Evolutionary conservation across 352 stramenopile species (phyloP).

Genomic region (Phytophthora constricta): DNA sequence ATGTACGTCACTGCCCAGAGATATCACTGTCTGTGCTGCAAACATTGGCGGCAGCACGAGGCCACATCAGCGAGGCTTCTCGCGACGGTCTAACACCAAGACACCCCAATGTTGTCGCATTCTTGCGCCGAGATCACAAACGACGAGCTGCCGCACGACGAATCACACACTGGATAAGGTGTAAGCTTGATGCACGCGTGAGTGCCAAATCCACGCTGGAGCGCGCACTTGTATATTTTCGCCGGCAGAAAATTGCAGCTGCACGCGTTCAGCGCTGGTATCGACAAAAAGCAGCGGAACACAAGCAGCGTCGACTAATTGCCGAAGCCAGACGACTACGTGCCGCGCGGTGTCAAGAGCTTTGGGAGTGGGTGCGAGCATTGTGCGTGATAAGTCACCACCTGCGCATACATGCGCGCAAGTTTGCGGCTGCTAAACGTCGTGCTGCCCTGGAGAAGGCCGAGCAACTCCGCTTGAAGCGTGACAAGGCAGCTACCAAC

Average conservation of each 20-base stretch:
- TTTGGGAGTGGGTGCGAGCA: conserved; percentile 40
- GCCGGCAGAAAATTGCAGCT: conserved; percentile 45
- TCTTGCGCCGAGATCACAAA: conserved; percentile 41
- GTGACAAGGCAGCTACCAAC: conserved; percentile 37
- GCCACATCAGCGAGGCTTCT: conserved; percentile 46
- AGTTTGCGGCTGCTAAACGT: conserved; percentile 41
- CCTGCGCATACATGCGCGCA: conserved; percentile 42
- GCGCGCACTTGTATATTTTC: conserved; percentile 50
- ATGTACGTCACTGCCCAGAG: conserved; percentile 70
- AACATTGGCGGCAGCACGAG: conserved; percentile 37
- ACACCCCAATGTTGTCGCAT: conserved; percentile 54
- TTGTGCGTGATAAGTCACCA: conserved; percentile 39
- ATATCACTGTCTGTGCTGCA: conserved; percentile 55
- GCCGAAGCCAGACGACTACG: conserved; percentile 32
- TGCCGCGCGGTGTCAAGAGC: conserved; percentile 23
- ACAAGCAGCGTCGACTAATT: conserved; percentile 36
- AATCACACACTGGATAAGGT: conserved; percentile 57
- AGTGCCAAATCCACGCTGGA: conserved; percentile 54
- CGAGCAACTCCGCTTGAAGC: conserved; percentile 36
- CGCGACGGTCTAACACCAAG: conserved; percentile 56
- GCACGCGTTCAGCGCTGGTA: conserved; percentile 63
- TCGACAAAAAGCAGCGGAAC: conserved; percentile 35
- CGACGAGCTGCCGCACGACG: conserved; percentile 38
- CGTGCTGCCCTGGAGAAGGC: conserved; percentile 45
- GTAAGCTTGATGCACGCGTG: conserved; percentile 31